Evolutionary conservation across 208 protist genomes (phyloP).

Genomic region (Giardia duodenalis): DNA sequence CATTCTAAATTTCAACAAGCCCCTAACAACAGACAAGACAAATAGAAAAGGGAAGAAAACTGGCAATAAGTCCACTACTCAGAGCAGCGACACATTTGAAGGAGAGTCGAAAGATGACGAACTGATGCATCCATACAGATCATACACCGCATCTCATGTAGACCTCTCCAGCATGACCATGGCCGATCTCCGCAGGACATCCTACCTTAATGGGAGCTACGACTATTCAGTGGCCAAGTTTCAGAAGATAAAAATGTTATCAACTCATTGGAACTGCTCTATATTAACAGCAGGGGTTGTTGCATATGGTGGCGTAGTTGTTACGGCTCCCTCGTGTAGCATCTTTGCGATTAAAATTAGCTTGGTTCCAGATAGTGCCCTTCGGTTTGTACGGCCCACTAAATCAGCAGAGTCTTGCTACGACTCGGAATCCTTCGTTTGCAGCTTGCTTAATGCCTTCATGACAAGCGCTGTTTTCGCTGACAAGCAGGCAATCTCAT

Average conservation of each 20-base stretch:
- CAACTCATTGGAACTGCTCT: not conserved
- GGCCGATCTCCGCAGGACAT: not conserved
- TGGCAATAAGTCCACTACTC: too few species aligned
- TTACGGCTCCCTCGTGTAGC: not conserved
- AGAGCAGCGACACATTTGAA: too few species aligned
- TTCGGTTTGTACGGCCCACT: not conserved
- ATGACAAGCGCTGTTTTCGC: not conserved
- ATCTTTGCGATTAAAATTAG: not conserved
- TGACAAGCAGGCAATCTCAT: too few species aligned
- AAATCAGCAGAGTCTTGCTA: not conserved
- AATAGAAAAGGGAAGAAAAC: too few species aligned
- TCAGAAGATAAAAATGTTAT: not conserved
- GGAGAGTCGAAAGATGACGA: too few species aligned
- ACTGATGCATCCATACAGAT: too few species aligned
- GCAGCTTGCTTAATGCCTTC: not conserved
- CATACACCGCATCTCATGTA: too few species aligned
- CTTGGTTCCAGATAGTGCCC: not conserved
- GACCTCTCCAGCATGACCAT: too few species aligned
- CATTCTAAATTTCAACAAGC: too few species aligned
- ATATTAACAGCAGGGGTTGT: not conserved
- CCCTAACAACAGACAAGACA: too few species aligned
- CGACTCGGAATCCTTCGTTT: not conserved
- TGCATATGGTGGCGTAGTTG: not conserved
- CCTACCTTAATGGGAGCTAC: not conserved
- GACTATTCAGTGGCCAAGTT: not conserved